Evolutionary conservation across 306 rosid genomes (phyloP).

Genomic region (Astragalus glycyphyllos): DNA sequence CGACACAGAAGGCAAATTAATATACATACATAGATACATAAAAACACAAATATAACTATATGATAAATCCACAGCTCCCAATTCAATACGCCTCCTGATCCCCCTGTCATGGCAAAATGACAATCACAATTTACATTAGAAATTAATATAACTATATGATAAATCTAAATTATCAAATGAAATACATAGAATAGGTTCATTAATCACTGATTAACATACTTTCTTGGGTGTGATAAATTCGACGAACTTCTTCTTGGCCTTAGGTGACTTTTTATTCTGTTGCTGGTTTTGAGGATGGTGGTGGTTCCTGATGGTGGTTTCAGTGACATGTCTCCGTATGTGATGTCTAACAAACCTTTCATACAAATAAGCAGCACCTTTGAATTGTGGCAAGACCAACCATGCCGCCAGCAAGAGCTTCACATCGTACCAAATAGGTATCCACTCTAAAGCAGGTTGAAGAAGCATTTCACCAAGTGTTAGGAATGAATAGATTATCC

Average conservation of each 20-base stretch:
- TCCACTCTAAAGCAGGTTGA: constrained; percentile 71
- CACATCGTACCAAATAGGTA: constrained; percentile 88
- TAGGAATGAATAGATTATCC: constrained; percentile 92
- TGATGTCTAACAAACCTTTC: constrained; percentile 74
- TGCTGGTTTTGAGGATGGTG: not conserved
- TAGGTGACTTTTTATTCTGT: constrained; percentile 41
- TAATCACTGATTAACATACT: constrained; percentile 43
- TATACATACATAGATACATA: too few species aligned
- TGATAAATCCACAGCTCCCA: not conserved
- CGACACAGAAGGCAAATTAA: not conserved
- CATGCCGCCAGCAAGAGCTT: constrained; percentile 83
- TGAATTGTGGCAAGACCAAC: constrained; percentile 90
- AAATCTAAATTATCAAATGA: not conserved
- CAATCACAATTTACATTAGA: too few species aligned
- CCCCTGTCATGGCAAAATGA: constrained; percentile 42
- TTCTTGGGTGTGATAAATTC: constrained; percentile 62
- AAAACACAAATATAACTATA: too few species aligned
- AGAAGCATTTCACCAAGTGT: constrained; percentile 82
- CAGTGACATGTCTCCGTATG: constrained; percentile 51
- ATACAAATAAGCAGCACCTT: constrained; percentile 88
- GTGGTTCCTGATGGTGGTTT: constrained; percentile 11
- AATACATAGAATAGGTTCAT: too few species aligned
- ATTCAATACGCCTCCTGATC: constrained; percentile 59
- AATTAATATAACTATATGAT: not conserved
- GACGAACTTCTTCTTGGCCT: constrained; percentile 61